Base-by-base conservation (phyloP, 495 filamentous ascomycete genomes). In the Xylaria curta region DNA sequence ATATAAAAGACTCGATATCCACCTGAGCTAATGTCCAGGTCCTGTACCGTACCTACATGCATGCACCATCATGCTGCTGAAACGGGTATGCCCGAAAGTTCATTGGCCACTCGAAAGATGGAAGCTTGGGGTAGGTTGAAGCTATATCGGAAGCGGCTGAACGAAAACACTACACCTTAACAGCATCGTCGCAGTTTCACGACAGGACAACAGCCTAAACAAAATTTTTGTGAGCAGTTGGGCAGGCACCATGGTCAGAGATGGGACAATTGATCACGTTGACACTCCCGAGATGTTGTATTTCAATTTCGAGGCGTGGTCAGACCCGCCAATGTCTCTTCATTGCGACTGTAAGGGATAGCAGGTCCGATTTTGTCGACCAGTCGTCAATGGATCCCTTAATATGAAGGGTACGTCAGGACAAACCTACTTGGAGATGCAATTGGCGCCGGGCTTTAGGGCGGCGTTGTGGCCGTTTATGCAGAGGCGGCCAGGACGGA, bases 271-370 rank as follows among this genome's bases (percentile, higher is more conserved):
- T 33, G 40, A 63, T 46, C 36, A 70, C 40, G 54, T 31, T 42
- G 44, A 54, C 59, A 47, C 44, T 33, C 40, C 47, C 66, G 38
- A 31, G n/a, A 59, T 58, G 68, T 70, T 46, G 59, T 61, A 70
- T 70, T 47, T 70, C 68, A 70, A 70, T 70, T 64, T 64, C 68
- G 47, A 63, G 51, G 36, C 47, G 38, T 15, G 68, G 46, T 54
- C 36, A 56, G 33, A 56, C 36, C 46, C 46, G 47, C 68, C 68
- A 46, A 70, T 62, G 38, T 40, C 47, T 31, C 31, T 9, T 21
- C 47, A 46, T 46, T 70, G 68, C 59, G 58, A 36, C 59, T 49
- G 47, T n/a, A 13, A 46, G 66, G 47, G 59, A 64, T 42, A 69
- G 42, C 66, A 69, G 68, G 58, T n/a, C 68, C 68, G 46, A 70